phyloP scores from a whole-genome alignment of 257 asterid species.

The Solanum pennellii region DNA sequence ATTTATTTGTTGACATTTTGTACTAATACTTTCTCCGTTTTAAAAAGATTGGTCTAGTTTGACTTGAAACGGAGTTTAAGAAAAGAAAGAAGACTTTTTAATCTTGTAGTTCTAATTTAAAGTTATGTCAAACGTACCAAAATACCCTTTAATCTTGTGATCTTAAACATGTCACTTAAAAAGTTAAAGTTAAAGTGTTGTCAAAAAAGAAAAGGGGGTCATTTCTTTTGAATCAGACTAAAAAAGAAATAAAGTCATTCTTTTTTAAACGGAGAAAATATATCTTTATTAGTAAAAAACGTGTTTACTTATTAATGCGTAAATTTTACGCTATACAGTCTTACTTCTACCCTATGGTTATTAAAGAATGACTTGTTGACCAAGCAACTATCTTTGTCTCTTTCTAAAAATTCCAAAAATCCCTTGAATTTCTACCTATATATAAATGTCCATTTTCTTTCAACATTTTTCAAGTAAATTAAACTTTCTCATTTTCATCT shows the following conservation, averaged over 20 bases:
- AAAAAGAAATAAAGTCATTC: too few relatives aligned
- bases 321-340: background rate
- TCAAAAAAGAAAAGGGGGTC: too few relatives aligned
- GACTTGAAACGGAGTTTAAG: too few relatives aligned
- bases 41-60: accelerated
- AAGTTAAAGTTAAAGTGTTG: too few relatives aligned
- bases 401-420: background rate
- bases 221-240: too few relatives aligned
- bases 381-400: background rate
- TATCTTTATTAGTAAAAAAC: background rate
- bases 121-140: too few relatives aligned
- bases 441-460: background rate
- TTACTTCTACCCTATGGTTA: background rate
- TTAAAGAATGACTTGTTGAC: background rate
- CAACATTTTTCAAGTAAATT: background rate
- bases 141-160: too few relatives aligned
- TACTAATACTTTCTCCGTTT: too few relatives aligned
- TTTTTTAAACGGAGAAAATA: background rate
- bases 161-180: too few relatives aligned
- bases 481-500: background rate
- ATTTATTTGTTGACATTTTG: background rate
- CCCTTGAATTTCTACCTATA: background rate
- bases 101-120: accelerated
- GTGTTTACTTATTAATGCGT: accelerated
- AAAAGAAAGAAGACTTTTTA: accelerated